These are phyloP conservation scores for Suhomyces sp. DNA, from an alignment of 805 yeast species.

Conservation along the genomic window DNA sequence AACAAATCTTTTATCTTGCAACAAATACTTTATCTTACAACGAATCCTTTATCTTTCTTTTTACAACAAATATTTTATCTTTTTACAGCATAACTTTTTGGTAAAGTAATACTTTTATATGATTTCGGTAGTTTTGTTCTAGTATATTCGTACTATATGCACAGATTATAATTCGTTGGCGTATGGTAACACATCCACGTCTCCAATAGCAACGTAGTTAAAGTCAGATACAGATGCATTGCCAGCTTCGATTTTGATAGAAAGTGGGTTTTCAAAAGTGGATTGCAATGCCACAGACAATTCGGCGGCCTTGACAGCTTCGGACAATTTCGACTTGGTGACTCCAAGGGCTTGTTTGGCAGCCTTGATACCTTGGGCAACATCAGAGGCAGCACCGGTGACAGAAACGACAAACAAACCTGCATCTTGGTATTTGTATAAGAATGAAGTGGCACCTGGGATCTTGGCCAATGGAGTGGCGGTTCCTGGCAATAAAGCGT, in stretches of 20 bases:
- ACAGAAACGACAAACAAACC: slow-evolving; percentile 75
- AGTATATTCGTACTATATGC: not conserved
- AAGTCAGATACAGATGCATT: slow-evolving; percentile 53
- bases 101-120: no score
- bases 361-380: slow-evolving; percentile 58
- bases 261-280: slow-evolving; percentile 29
- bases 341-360: slow-evolving; percentile 45
- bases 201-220: slow-evolving; percentile 89
- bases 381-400: slow-evolving; percentile 53
- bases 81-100: no score
- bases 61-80: no score
- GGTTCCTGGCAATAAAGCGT: slow-evolving; percentile 56
- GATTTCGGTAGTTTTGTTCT: no score
- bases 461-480: slow-evolving; percentile 48
- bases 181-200: slow-evolving; percentile 80
- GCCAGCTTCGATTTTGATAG: slow-evolving; percentile 31
- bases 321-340: slow-evolving; percentile 52
- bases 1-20: no score
- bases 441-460: slow-evolving; percentile 49
- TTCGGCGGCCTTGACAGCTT: slow-evolving; percentile 44
- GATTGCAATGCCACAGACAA: slow-evolving; percentile 43
- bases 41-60: no score
- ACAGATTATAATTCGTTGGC: slow-evolving; percentile 73
- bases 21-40: no score
- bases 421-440: slow-evolving; percentile 70